Evolutionary conservation across 2,329 filamentous ascomycete genomes (phyloP).

Genomic region (Lojkania enalia): DNA sequence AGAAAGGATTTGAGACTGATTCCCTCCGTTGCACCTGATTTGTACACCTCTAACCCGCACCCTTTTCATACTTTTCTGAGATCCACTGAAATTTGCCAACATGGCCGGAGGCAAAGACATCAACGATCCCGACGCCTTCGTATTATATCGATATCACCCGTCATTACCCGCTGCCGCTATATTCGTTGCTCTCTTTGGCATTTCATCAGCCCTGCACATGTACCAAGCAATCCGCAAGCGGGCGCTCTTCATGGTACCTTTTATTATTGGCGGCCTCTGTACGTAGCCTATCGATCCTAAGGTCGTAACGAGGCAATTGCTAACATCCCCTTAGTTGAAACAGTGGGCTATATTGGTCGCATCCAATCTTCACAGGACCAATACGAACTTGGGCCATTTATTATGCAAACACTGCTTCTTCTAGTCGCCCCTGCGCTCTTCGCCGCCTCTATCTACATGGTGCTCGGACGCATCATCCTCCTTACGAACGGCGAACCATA

Average conservation of each 20-base stretch:
- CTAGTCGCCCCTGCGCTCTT: constrained; percentile 54
- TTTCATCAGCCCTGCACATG: constrained; percentile 44
- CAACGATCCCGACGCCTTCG: constrained; percentile 1
- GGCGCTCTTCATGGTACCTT: constrained; percentile 57
- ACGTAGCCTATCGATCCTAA: constrained; percentile 15
- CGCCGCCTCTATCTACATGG: constrained; percentile 56
- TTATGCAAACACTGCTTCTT: constrained; percentile 50
- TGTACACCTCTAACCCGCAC: too few species aligned
- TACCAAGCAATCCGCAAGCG: constrained; percentile 46
- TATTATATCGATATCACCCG: constrained; percentile 41
- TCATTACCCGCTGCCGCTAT: constrained; percentile 50
- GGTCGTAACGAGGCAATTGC: not conserved
- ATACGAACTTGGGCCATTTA: constrained; percentile 43
- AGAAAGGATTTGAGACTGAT: too few species aligned
- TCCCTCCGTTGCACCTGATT: too few species aligned
- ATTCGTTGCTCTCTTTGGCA: constrained; percentile 51
- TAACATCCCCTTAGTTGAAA: constrained; percentile 48
- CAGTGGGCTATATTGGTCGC: constrained; percentile 55
- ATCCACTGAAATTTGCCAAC: too few species aligned
- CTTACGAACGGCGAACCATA: constrained; percentile 43
- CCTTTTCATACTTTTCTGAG: too few species aligned
- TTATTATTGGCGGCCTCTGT: constrained; percentile 58
- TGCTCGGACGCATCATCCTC: constrained; percentile 49
- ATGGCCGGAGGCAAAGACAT: constrained; percentile 21
- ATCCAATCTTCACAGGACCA: constrained; percentile 40